Base-by-base conservation (phyloP, 805 yeast genomes). In the Ogataea pilisensis region DNA sequence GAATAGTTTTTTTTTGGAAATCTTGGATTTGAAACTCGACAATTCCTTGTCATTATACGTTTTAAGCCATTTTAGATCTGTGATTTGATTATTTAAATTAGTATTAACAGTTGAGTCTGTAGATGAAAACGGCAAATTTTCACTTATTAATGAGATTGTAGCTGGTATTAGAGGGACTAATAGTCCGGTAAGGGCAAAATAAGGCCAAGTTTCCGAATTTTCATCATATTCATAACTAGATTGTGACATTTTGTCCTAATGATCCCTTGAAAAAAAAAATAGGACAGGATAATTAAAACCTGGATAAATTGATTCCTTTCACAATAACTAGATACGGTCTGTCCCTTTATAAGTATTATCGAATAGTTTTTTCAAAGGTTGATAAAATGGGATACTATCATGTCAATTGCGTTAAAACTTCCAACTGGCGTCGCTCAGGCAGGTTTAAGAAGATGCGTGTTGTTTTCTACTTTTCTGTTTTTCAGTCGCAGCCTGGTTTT, bases 151-250 rank as follows among this genome's bases (percentile, higher is more conserved):
- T 7, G 60, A 53, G 21, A 67, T 39, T 6, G 67, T 60, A 3
- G 53, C 40, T 6, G 96, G 96, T 30, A 87, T 60, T 44, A 86
- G 69, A 16, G 80, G 75, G 44, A 85, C 76, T 20, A 85, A 67
- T 38, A 84, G 64, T 37, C 86, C 65, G 3, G 96, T 89, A 56
- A 85, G 61, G 38, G 84, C 76, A 57, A 90, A 90, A 60, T 82
- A 88, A 31, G 97, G 97, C 96, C 96, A 89, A 2, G 93, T 87
- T 54, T 86, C 93, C 37, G 90, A 81, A 46, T 79, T 78, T 60
- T 89, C 96, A 66, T 89, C 97, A 62, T 89, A 89, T 31, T 80
- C 78, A 63, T 84, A 85, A 54, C 82, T 64, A 35, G 78, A 63
- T 50, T 72, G 74, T 40, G 75, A 68, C 78, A 73, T 73, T 22